Evolutionary conservation across 768 basidiomycete genomes (phyloP).

Genomic region (Lentinula raphanica): DNA sequence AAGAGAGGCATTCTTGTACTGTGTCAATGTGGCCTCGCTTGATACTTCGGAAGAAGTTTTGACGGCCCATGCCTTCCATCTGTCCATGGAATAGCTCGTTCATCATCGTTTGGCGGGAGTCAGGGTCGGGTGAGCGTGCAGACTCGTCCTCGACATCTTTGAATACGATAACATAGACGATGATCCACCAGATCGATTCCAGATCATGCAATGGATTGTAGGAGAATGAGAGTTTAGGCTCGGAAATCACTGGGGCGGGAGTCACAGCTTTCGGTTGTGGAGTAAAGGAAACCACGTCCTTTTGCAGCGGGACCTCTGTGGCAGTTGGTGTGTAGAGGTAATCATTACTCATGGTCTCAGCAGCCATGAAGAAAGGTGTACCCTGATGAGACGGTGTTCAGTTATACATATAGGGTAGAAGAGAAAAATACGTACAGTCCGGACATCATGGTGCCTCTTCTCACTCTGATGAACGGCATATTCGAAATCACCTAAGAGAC

Average conservation of each 20-base stretch:
- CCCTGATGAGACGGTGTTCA: neutral
- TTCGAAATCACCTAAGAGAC: neutral
- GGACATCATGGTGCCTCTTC: neutral
- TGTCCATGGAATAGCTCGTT: neutral
- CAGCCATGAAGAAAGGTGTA: neutral
- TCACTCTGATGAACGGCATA: neutral
- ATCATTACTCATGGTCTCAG: neutral
- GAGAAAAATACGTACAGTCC: neutral
- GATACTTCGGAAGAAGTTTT: neutral
- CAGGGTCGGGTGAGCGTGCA: neutral
- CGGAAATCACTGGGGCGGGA: no score
- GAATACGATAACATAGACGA: neutral
- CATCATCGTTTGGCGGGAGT: neutral
- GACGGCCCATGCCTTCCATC: neutral
- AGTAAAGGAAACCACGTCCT: neutral
- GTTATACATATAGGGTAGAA: neutral
- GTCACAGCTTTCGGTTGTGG: neutral
- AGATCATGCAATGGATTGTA: constrained; percentile 1
- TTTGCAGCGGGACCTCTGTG: neutral
- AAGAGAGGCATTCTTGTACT: neutral
- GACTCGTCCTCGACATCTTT: neutral
- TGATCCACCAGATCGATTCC: neutral
- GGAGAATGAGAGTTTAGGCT: neutral
- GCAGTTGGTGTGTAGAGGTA: neutral
- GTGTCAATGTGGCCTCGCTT: no score